Percentiles rank a stretch among this genome's conserved stretches.
Evolutionary conservation across 352 stramenopile genomes (phyloP).

Genomic region (Globisporangium nunn): DNA sequence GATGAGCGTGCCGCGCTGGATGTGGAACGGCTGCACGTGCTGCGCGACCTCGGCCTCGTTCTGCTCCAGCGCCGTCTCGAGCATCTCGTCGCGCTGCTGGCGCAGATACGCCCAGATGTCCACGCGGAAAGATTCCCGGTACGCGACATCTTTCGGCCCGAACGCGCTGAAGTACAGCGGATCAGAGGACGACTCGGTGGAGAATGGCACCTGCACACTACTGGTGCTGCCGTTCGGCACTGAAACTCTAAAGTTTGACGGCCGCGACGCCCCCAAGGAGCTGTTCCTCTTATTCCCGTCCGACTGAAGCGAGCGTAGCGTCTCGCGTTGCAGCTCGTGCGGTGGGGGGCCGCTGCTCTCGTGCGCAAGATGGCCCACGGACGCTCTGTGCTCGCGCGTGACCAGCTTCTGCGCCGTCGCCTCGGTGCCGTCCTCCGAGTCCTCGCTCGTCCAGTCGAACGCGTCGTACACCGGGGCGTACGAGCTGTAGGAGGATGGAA

Average conservation of each 20-base stretch:
- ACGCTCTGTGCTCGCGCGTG: not conserved
- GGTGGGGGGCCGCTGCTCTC: conserved; percentile 5
- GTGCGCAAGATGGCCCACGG: conserved; percentile 1
- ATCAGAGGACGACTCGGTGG: conserved; percentile 19
- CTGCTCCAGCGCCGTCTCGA: conserved; percentile 43
- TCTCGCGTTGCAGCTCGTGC: conserved; percentile 27
- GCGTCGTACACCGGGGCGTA: conserved; percentile 7
- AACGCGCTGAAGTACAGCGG: conserved; percentile 57
- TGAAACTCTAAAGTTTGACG: not conserved
- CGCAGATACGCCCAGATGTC: conserved; percentile 69
- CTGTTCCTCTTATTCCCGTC: not conserved
- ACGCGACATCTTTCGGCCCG: conserved; percentile 28
- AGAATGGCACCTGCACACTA: conserved; percentile 5
- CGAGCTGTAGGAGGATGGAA: not conserved
- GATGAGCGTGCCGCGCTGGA: conserved; percentile 50
- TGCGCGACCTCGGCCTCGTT: conserved; percentile 42
- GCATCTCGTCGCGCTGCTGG: conserved; percentile 54
- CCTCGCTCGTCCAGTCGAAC: conserved; percentile 12
- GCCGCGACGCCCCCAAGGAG: not conserved
- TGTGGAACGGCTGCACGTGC: conserved; percentile 42
- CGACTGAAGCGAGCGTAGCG: conserved; percentile 34
- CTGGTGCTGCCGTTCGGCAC: not conserved
- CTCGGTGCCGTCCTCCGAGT: not conserved
- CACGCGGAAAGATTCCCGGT: conserved; percentile 44
- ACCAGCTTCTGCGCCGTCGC: not conserved